These are phyloP conservation scores for Trichosporon sp. DNA, from an alignment of 1,284 basidiomycete genomes.

Conservation along the genomic window DNA sequence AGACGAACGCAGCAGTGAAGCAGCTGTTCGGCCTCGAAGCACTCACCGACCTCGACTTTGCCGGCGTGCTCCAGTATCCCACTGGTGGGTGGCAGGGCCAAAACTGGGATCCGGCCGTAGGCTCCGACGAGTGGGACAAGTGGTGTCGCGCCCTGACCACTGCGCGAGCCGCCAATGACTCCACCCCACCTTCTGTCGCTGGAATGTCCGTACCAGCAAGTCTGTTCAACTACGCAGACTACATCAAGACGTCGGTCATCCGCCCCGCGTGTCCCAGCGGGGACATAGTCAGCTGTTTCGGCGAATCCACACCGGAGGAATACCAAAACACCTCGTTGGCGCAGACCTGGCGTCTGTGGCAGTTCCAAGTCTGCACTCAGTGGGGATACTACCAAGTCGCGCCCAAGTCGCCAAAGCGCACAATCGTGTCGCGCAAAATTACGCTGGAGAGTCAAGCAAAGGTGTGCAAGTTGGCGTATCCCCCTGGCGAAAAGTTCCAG, in stretches of 20 bases:
- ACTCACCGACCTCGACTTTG: slow-evolving; percentile 72
- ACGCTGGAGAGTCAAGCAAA: slow-evolving; percentile 72
- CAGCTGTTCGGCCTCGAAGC: slow-evolving; percentile 64
- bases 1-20: slow-evolving; percentile 56
- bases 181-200: slow-evolving; percentile 45
- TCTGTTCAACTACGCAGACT: slow-evolving; percentile 69
- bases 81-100: slow-evolving; percentile 57
- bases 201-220: slow-evolving; percentile 40
- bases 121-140: slow-evolving; percentile 29
- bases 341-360: slow-evolving; percentile 78
- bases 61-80: slow-evolving; percentile 55
- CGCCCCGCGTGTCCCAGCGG: slow-evolving; percentile 53
- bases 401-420: slow-evolving; percentile 34
- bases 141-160: slow-evolving; percentile 62
- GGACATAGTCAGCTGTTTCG: slow-evolving; percentile 64
- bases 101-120: slow-evolving; percentile 65
- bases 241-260: slow-evolving; percentile 67
- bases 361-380: slow-evolving; percentile 81
- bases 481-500: slow-evolving; percentile 65
- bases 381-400: slow-evolving; percentile 77
- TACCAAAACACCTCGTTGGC: slow-evolving; percentile 61
- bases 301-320: slow-evolving; percentile 63
- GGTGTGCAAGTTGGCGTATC: slow-evolving; percentile 77
- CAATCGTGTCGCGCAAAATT: slow-evolving; percentile 53
- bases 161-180: slow-evolving; percentile 28